Evolutionary conservation across 805 yeast genomes (phyloP), one percentile per base, ranked within the genome.

Genomic region (Starmerella kuoi): DNA sequence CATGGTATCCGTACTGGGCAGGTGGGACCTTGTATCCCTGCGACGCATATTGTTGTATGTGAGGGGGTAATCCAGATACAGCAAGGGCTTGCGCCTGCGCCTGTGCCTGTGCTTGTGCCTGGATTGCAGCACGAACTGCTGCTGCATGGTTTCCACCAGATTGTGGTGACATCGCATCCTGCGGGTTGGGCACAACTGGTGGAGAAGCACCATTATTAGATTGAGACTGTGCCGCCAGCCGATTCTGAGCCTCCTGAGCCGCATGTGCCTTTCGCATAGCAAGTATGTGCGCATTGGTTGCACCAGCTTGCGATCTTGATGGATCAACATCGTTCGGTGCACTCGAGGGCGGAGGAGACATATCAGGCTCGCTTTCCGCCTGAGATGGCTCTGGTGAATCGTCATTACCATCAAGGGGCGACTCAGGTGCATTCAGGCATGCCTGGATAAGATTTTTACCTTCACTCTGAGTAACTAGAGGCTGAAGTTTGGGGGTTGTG

Each of bases 401-500:
- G 18, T 36, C 44, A 14, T 46, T 45, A 24, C 52, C 46, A n/a
- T 45, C 54, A 3, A 36, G 44, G 5, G 73, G 66, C 9, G 76
- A 76, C 57, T 85, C 94, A n/a, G 95, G 95, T 7, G 97, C 97
- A 62, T 88, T 86, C 58, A 88, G 69, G 61, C 98, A 91, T 12
- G 95, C 94, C 67, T 91, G 96, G 57, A 88, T 88, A 57, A 88
- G 73, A 63, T 87, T 87, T 63, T 91, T 87, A 53, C 98, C 98
- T 66, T 91, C 98, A 40, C 93, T 80, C 64, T 88, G 87, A 32
- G 97, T 91, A 40, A 91, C 98, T 55, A 91, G 73, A 7, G 98
- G 98, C 66, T 91, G 97, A 59, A 91, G 76, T 65, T 91, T 91
- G 45, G 98, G 98, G n/a, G 98, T 91, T 44, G 97, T 88, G 63